phyloP scores from a whole-genome alignment of 2,329 filamentous ascomycete genomes.

The Cladophialophora bantiana region DNA sequence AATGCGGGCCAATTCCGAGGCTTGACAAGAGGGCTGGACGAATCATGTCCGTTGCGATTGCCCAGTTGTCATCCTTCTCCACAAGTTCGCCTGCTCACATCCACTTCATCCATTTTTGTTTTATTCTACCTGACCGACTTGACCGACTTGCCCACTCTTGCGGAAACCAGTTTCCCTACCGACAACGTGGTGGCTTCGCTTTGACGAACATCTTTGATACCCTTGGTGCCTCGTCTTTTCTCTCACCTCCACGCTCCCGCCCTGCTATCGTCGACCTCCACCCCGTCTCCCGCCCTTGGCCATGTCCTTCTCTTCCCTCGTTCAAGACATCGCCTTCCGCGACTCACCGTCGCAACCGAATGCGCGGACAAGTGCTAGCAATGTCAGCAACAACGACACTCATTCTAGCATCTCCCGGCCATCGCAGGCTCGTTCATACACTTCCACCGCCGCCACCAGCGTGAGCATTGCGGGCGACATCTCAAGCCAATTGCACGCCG shows the following conservation, averaged over 20 bases:
- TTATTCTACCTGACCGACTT: constrained; percentile 22
- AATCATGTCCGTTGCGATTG: constrained; percentile 4
- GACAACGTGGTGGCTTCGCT: neutral
- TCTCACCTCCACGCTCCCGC: neutral
- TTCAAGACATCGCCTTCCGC: constrained; percentile 57
- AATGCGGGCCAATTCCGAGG: constrained; percentile 2
- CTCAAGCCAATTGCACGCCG: constrained; percentile 81
- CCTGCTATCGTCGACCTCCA: neutral
- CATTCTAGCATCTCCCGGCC: constrained; percentile 52
- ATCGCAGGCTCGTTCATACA: constrained; percentile 52
- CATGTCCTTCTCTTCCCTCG: constrained; percentile 60
- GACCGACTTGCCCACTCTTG: neutral
- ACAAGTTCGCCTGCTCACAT: neutral
- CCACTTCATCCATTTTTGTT: constrained; percentile 10
- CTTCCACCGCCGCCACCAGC: constrained; percentile 58
- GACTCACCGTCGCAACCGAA: constrained; percentile 44
- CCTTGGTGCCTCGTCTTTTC: neutral
- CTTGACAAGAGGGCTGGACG: neutral
- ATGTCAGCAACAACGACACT: constrained; percentile 43
- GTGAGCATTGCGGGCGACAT: constrained; percentile 69
- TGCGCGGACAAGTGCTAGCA: constrained; percentile 32
- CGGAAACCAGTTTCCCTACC: neutral
- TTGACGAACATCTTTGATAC: neutral
- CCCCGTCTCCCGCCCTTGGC: constrained; percentile 19
- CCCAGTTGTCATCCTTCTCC: constrained; percentile 4